Conservation (phyloP, 1,139 yeast species). For the Saccharomyces hybrid region DNA sequence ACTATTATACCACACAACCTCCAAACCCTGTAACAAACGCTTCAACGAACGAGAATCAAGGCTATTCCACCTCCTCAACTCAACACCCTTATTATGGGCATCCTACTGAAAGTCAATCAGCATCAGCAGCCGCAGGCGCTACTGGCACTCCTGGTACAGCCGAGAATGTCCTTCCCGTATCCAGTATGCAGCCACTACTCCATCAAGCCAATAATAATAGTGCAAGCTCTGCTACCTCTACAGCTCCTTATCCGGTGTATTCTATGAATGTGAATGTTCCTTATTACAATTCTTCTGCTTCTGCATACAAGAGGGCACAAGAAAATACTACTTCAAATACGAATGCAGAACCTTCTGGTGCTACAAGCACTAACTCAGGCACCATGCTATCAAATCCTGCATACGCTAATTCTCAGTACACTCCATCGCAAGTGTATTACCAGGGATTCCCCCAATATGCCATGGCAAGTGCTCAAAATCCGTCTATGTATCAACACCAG, state of each 20-base stretch:
- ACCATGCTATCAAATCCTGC: background rate
- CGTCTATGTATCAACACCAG: conserved; percentile 10
- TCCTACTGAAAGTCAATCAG: background rate
- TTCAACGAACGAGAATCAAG: background rate
- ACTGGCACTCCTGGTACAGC: background rate
- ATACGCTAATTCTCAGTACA: background rate
- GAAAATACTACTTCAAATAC: background rate
- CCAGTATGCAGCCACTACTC: background rate
- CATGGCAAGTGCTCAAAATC: background rate
- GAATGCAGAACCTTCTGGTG: background rate
- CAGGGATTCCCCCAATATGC: background rate
- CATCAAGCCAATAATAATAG: background rate
- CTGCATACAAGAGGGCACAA: background rate
- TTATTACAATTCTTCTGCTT: conserved; percentile 4
- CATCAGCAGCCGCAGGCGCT: background rate
- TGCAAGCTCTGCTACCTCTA: background rate
- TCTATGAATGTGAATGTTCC: conserved; percentile 10
- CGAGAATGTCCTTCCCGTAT: background rate
- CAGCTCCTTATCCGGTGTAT: conserved; percentile 11
- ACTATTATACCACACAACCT: background rate
- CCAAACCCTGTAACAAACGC: background rate
- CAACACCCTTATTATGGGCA: background rate
- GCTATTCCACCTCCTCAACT: background rate
- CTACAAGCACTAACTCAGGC: background rate
- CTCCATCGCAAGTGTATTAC: background rate